Percentiles rank a stretch among this genome's conserved stretches.
These are phyloP conservation scores for Hypoxylon sp. DNA, from an alignment of 2,329 filamentous ascomycete genomes.

Conservation along the genomic window DNA sequence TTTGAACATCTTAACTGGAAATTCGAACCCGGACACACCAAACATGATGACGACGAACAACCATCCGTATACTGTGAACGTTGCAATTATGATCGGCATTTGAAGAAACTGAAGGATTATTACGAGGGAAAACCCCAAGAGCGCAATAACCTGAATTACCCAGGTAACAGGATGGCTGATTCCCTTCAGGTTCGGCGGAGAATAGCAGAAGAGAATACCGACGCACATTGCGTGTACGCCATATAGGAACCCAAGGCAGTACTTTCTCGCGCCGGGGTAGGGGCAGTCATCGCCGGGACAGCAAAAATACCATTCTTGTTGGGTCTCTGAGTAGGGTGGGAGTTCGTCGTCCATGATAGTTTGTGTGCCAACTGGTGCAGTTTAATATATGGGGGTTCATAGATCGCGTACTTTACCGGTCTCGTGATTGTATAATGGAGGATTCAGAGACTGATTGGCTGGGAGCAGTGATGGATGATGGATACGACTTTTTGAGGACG, in stretches of 20 bases:
- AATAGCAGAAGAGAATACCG: not conserved
- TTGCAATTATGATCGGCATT: not conserved
- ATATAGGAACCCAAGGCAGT: not conserved
- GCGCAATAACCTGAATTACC: not conserved
- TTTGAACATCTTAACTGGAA: not conserved
- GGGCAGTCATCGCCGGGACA: not conserved
- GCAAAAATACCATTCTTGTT: not conserved
- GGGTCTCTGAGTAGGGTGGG: not conserved
- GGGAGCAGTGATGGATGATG: not conserved
- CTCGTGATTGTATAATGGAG: not conserved
- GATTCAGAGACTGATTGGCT: not conserved
- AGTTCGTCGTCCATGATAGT: not conserved
- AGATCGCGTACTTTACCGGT: not conserved
- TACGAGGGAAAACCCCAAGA: not conserved
- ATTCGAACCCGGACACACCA: not conserved
- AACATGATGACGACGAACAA: not conserved
- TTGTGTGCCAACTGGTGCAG: not conserved
- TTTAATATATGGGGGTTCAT: not conserved
- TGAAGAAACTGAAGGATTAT: not conserved
- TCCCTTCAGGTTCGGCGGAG: not conserved
- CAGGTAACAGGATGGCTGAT: not conserved
- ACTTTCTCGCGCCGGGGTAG: not conserved
- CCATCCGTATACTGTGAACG: not conserved
- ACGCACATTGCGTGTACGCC: not conserved
- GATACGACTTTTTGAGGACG: not conserved